Evolutionary conservation across 305 asterid species (phyloP).

Genomic region (Fraxinus latifolia): DNA sequence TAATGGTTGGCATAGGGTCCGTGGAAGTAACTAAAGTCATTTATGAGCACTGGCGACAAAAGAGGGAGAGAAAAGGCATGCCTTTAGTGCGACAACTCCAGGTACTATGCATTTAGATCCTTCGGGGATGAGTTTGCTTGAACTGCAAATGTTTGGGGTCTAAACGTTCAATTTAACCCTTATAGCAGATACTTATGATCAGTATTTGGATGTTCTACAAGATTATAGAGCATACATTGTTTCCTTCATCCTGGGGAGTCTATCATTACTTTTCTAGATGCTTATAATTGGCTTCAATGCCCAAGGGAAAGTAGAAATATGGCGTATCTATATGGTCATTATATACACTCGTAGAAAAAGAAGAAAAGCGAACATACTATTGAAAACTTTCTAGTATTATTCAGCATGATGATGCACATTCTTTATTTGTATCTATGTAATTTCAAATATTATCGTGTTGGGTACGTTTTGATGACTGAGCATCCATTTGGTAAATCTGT

Average conservation of each 20-base stretch:
- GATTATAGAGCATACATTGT: not conserved
- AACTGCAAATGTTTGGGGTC: not conserved
- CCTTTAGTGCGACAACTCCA: conserved; percentile 86
- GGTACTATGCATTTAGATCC: conserved; percentile 38
- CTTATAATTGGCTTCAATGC: not conserved
- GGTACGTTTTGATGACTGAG: not conserved
- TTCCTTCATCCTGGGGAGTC: not conserved
- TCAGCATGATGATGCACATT: not conserved
- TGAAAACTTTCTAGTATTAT: not conserved
- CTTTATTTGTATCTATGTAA: not conserved
- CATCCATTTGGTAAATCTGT: not conserved
- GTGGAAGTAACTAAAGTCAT: conserved; percentile 48
- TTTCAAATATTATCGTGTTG: not conserved
- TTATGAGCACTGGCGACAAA: conserved; percentile 72
- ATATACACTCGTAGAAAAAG: not conserved
- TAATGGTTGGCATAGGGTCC: conserved; percentile 52
- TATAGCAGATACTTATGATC: not conserved
- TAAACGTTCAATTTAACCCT: not conserved
- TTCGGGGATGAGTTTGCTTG: not conserved
- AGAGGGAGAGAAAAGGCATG: conserved; percentile 75
- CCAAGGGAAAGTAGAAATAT: not conserved
- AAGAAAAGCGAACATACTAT: not conserved
- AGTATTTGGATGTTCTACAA: not conserved
- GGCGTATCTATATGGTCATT: not conserved
- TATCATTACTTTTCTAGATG: not conserved